Base-by-base conservation (phyloP, 2,329 filamentous ascomycete genomes). In the Botrytis cinerea region DNA sequence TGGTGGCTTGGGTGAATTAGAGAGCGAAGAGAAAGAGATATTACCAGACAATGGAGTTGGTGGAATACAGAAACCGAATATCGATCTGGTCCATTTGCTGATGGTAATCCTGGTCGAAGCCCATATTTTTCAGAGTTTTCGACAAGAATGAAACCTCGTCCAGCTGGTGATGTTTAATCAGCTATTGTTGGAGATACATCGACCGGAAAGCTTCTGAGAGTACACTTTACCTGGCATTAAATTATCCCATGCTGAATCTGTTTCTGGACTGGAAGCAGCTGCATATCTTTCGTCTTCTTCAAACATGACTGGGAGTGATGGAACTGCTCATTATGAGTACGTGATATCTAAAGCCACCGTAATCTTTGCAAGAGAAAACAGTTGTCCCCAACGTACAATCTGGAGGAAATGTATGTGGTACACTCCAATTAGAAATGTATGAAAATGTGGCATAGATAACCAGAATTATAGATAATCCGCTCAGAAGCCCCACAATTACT, bases 1-100 rank as follows among this genome's bases (percentile, higher is more conserved):
- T 20, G 8, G 14, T 38, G 28, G 20, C 28, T 20, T 6, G 14
- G 64, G 12, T 25, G 20, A 38, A 43, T 25, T 12, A 14, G 8
- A 32, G 16, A 10, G 22, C 20, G 18, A 35, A 40, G 46, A 38
- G 67, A n/a, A 45, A 48, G 18, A 18, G 4, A 14, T 6, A 12
- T n/a, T 69, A 73, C 64, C 9, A 73, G 57, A 45, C 71, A 73
- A 20, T 70, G 64, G 2, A 70, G 71, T 73, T 73, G 71, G 38
- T 54, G 71, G 32, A 73, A 73, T 51, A 70, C 64, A 12, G 71
- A 73, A 35, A 73, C 64, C 20, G 70, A 57, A 59, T 67, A 72
- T 8, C 61, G n/a, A 59, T 68, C 70, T 32, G 48, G 46, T 0
- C 61, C 61, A 38, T 59, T 60, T 4, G 9, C 8, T 35, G 20